phyloP scores from a whole-genome alignment of 2,329 filamentous ascomycete genomes.

The Cladophialophora immunda region DNA sequence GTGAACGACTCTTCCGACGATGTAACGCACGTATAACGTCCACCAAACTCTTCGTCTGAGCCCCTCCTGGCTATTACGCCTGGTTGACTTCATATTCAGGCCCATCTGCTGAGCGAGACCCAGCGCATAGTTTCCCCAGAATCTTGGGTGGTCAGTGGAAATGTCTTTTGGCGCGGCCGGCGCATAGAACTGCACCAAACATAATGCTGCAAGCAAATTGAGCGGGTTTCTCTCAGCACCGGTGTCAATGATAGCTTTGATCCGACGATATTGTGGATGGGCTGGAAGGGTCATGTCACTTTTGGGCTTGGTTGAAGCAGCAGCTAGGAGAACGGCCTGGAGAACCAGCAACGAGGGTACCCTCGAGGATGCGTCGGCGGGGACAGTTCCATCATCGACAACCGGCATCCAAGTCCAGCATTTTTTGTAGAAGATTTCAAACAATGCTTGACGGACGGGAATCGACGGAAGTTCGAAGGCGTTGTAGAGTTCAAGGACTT shows the following conservation, averaged over 20 bases:
- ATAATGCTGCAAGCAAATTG: slow-evolving; percentile 27
- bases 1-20: background rate
- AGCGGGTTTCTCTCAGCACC: slow-evolving; percentile 30
- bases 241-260: slow-evolving; percentile 30
- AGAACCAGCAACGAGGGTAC: slow-evolving; percentile 26
- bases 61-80: slow-evolving; percentile 17
- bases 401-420: slow-evolving; percentile 36
- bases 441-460: slow-evolving; percentile 27
- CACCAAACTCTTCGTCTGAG: slow-evolving; percentile 28
- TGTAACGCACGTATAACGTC: slow-evolving; percentile 23
- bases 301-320: slow-evolving; percentile 14
- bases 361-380: background rate
- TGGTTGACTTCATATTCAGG: slow-evolving; percentile 23
- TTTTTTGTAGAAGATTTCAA: slow-evolving; percentile 26
- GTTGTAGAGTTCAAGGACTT: slow-evolving; percentile 29
- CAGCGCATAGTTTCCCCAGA: slow-evolving; percentile 29
- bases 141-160: slow-evolving; percentile 28
- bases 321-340: slow-evolving; percentile 27
- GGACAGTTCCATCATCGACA: slow-evolving; percentile 10
- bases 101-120: slow-evolving; percentile 32
- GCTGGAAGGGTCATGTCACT: slow-evolving; percentile 14
- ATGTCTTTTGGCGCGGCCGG: slow-evolving; percentile 30
- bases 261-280: slow-evolving; percentile 21
- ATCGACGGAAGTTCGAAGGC: slow-evolving; percentile 30
- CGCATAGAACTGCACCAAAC: slow-evolving; percentile 31